Evolutionary conservation across 208 protist genomes (phyloP), one percentile per base, ranked within the genome.

Genomic region (Trypanosomatidae sp.): DNA sequence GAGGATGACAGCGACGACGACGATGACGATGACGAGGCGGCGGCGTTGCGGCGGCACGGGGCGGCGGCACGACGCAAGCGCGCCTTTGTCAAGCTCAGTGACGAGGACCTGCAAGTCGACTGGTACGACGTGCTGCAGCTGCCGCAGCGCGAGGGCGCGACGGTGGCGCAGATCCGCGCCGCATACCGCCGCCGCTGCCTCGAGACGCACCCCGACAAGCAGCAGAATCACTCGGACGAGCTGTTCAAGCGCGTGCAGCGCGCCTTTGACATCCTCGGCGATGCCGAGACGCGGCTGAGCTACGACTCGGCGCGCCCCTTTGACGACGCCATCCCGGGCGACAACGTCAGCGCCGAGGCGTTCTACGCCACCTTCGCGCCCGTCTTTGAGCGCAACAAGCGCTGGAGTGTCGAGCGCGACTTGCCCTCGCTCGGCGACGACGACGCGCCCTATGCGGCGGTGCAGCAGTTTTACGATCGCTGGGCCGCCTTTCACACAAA

Each of bases 151-250:
- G 73, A 87, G 11, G 62, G 49, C 0, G 66, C 76, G 13, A 78
- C 73, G 0, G 79, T 85, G 11, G 74, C 86, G 6, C 65, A 89
- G 38, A 76, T 92, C 40, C 66, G 65, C 8, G 43, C 65, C 0
- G 93, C 93, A 1, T 97, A 98, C 73, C 85, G 88, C 13, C 71
- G 76, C 28, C 70, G 82, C 32, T 95, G 88, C 51, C 65, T 98
- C 0, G 88, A 96, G 40, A 96, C 88, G 6, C 96, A 98, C 62
- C 96, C 96, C 3, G 96, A 98, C 61, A 97, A 98, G 55, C 77
- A 93, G 51, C 50, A 65, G 27, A 67, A 81, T 48, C 64, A 66
- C 44, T 82, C 66, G 27, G 92, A 97, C 40, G 78, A 72, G 43
- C 71, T 89, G 19, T 98, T 98, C 60, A 97, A 97, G 55, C 21